Percentiles rank a stretch among this genome's conserved stretches.
Conservation (phyloP, 768 basidiomycete genomes). For the Tephrocybe sp. region DNA sequence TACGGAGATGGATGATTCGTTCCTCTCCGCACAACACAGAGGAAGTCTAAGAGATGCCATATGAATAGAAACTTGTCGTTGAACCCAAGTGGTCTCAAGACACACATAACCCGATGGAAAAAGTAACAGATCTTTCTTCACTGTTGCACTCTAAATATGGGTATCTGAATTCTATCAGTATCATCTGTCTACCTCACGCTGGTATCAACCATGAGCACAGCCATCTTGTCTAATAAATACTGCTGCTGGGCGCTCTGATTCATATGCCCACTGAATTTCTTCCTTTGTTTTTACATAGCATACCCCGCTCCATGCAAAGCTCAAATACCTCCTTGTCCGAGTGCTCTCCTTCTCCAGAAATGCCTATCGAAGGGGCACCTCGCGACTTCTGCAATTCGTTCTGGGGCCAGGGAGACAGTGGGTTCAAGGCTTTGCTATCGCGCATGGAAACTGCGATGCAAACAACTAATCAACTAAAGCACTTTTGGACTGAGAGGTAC, state of each 20-base stretch:
- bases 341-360: slow-evolving; percentile 53
- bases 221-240: slow-evolving; percentile 9
- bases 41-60: too few species aligned
- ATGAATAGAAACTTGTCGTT: too few species aligned
- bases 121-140: too few species aligned
- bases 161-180: too few species aligned
- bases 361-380: slow-evolving; percentile 33
- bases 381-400: slow-evolving; percentile 94
- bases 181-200: neutral
- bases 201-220: slow-evolving; percentile 11
- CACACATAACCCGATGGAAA: too few species aligned
- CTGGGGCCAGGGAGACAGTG: slow-evolving; percentile 85
- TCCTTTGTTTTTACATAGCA: slow-evolving; percentile 32
- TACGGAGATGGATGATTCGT: too few species aligned
- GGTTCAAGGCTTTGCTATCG: slow-evolving; percentile 85
- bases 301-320: slow-evolving; percentile 63
- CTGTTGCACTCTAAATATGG: too few species aligned
- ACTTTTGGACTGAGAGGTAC: slow-evolving; percentile 93
- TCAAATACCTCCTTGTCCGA: slow-evolving; percentile 57
- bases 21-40: too few species aligned
- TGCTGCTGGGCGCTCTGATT: neutral
- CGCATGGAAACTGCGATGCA: slow-evolving; percentile 81
- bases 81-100: too few species aligned
- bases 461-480: slow-evolving; percentile 85
- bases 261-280: neutral